Conservation (phyloP, 805 yeast species). For the Debaryomyces hansenii region DNA sequence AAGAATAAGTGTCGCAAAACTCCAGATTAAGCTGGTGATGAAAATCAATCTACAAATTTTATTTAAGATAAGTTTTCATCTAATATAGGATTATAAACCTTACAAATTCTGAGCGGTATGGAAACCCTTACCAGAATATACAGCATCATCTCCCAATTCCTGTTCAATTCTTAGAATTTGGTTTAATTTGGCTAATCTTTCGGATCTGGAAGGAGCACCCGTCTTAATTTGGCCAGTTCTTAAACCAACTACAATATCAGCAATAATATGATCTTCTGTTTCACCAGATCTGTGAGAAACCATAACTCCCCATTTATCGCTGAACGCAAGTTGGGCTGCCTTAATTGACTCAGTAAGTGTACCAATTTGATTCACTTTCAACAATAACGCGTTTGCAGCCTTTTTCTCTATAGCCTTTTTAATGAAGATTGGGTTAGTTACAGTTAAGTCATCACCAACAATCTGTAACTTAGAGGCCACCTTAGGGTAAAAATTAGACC, state of each 20-base stretch:
- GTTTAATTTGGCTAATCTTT: constrained; percentile 98
- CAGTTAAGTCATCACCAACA: constrained; percentile 98
- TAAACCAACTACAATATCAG: constrained; percentile 96
- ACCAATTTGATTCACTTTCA: constrained; percentile 99
- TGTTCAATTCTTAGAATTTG: constrained; percentile 98
- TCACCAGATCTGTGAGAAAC: constrained; percentile 99
- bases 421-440: constrained; percentile 95
- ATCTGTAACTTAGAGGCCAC: constrained; percentile 75
- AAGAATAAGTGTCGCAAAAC: no score
- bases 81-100: constrained; percentile 8
- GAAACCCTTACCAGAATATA: constrained; percentile 93
- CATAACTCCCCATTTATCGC: constrained; percentile 99
- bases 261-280: constrained; percentile 98
- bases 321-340: constrained; percentile 93
- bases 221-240: constrained; percentile 99
- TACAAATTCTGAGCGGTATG: constrained; percentile 51
- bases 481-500: constrained; percentile 80
- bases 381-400: constrained; percentile 89
- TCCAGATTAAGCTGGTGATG: no score
- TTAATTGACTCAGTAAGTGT: constrained; percentile 92
- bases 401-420: constrained; percentile 95
- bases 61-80: no score
- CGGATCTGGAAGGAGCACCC: constrained; percentile 99
- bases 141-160: constrained; percentile 95
- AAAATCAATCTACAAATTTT: no score